phyloP scores from a whole-genome alignment of 257 asterid genomes.

The Rehmannia glutinosa region DNA sequence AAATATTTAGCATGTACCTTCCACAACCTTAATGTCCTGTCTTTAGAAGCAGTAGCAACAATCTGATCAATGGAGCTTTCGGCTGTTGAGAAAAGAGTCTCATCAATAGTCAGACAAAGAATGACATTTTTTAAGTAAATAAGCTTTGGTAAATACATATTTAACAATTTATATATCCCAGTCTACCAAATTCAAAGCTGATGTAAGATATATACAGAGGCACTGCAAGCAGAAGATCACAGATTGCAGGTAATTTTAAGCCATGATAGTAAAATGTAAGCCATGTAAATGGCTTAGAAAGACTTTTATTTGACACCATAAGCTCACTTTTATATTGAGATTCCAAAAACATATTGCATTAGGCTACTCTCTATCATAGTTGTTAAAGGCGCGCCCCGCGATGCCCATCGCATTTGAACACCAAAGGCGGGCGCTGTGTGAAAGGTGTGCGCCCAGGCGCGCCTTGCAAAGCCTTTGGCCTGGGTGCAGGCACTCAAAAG shows the following conservation, averaged over 20 bases:
- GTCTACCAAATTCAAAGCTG: neutral
- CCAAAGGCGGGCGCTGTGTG: too few species aligned
- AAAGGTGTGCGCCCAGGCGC: too few species aligned
- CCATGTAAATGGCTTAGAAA: too few species aligned
- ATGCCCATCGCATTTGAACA: too few species aligned
- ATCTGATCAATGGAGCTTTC: constrained; percentile 40
- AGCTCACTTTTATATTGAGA: too few species aligned
- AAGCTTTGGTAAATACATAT: neutral
- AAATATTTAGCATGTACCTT: constrained; percentile 51
- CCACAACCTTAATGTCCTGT: constrained; percentile 82
- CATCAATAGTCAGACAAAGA: constrained; percentile 8
- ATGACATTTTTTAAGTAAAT: neutral
- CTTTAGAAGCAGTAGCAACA: constrained; percentile 93
- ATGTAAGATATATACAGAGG: neutral
- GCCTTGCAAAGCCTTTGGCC: too few species aligned
- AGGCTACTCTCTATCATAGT: too few species aligned
- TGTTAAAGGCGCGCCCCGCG: too few species aligned
- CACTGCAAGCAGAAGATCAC: neutral
- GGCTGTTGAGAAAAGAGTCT: constrained; percentile 24
- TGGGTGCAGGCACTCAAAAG: too few species aligned
- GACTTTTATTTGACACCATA: too few species aligned
- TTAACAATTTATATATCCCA: neutral
- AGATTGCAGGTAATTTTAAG: too few species aligned
- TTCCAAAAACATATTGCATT: neutral
- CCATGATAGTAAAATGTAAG: too few species aligned